Evolutionary conservation across 2,329 filamentous ascomycete genomes (phyloP), one percentile per base, ranked within the genome.

Genomic region (Penicillium sp.): DNA sequence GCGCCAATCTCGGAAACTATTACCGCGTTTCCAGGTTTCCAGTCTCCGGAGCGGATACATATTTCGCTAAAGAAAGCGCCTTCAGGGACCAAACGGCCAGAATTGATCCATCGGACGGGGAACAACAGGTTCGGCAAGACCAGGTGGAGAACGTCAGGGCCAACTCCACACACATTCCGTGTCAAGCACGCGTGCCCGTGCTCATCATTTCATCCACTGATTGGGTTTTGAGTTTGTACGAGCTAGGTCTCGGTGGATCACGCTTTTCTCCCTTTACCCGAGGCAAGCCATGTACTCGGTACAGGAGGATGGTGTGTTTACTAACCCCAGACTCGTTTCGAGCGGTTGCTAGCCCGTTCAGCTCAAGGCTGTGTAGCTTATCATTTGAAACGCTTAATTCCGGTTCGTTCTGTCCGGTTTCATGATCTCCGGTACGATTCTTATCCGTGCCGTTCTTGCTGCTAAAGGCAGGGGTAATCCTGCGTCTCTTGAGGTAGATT

Each of bases 391-490:
- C 48, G 27, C 48, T 21, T 35, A 52, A 31, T 37, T 49, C 56
- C 53, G 54, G 55, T 55, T 58, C 39, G 27, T 48, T 24, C 29
- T 52, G 27, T 52, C 57, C 57, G 48, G 55, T 60, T 65, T 62
- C 55, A 55, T 43, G 49, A 54, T 44, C 37, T 56, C 53, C 37
- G 45, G 49, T 29, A 35, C 24, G 33, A 3, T 27, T 27, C 49
- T 43, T 46, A 39, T 43, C 54, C 52, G 19, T 50, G 50, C 58
- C 57, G 46, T 54, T 44, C 11, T 42, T 10, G 37, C 46, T 45
- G 42, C 60, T 64, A 63, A 61, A 61, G 46, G 62, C 60, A 62
- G 54, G 61, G 58, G 55, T 45, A 37, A 60, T 63, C 61, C 39
- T 56, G 55, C 49, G 27, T 4, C 19, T 43, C 52, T 59, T 33